Evolutionary conservation across 768 basidiomycete species (phyloP), one percentile per base, ranked within the genome.

Genomic region (Tylopilus vinaceipallidus): DNA sequence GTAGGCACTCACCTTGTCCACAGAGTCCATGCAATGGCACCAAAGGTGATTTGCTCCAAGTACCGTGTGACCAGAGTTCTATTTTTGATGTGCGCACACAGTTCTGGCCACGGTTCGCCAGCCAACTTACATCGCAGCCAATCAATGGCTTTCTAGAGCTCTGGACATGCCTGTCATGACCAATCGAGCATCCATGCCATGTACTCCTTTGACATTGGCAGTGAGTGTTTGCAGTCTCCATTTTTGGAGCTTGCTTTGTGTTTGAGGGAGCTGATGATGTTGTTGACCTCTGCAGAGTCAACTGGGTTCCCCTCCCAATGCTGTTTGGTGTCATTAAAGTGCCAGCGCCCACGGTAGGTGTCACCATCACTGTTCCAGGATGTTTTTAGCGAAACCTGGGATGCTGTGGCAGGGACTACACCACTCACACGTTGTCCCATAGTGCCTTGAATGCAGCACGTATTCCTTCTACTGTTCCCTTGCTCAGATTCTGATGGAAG

Each of bases 41-140:
- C 1, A 67, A 69, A 54, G 73, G 61, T 7, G 47, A 57, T 23
- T 52, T 26, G 23, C 37, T 30, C 13, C 26, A 30, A 9, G 19
- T 26, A 14, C 33, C 8, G 13, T 52, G 9, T 57, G 19, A 14
- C 44, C 3, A 26, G 27, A 29, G 12, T 6, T 6, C 6, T 27
- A 2, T 27, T 4, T 10, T 19, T 19, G 17, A 41, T 12, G 16
- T 29, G 2, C 4, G 6, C 7, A 19, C 14, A 3, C 20, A 40
- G 23, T 24, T 20, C 19, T 7, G 23, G 23, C 38, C 9, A 23
- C 23, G 7, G 3, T 22, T n/a, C 4, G 6, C 40, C 40, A 12
- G 24, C 24, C 4, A 41, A 14, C 4, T 14, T 8, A 3, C n/a
- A 6, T 41, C 6, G n/a, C 26, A 41, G 17, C 17, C 24, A 16